Evolutionary conservation across 257 asterid genomes (phyloP).

Genomic region (Fraxinus pennsylvanica): DNA sequence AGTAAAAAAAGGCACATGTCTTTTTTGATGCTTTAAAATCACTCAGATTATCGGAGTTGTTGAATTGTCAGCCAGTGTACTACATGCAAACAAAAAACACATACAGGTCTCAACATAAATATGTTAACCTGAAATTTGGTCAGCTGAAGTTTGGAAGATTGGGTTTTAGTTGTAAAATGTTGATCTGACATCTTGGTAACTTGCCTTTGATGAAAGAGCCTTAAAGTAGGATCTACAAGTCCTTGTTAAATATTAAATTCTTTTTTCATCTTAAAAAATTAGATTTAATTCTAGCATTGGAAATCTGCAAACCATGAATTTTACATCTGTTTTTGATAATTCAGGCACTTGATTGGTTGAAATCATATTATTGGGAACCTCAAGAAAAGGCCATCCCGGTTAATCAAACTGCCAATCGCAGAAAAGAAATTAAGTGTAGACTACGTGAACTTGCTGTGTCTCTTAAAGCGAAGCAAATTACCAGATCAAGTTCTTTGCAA

Average conservation of each 20-base stretch:
- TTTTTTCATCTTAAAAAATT: not conserved
- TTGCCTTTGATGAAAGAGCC: not conserved
- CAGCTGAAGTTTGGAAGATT: not conserved
- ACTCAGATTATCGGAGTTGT: not conserved
- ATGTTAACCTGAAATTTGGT: not conserved
- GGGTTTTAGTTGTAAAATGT: not conserved
- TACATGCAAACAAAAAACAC: not conserved
- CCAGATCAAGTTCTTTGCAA: slow-evolving; percentile 15
- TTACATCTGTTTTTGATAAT: slow-evolving; percentile 21
- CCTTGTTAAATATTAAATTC: not conserved
- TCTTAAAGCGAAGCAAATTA: slow-evolving; percentile 40
- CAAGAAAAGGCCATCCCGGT: slow-evolving; percentile 66
- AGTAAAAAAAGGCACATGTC: not conserved
- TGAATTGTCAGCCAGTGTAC: not conserved
- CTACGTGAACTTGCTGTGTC: slow-evolving; percentile 41
- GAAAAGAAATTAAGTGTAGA: slow-evolving; percentile 54
- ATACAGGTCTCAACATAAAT: not conserved
- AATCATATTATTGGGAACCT: slow-evolving; percentile 82
- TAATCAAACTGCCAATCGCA: slow-evolving; percentile 41
- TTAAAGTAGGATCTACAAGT: not conserved
- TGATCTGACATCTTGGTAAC: slow-evolving; percentile 1
- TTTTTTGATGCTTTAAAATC: not conserved
- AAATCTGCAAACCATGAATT: not conserved
- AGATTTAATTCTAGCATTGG: not conserved
- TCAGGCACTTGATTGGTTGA: slow-evolving; percentile 93